Percentiles rank a stretch among this genome's conserved stretches.
Conservation (phyloP, 345 rosid species). For the Eucalyptus guilfoylei region DNA sequence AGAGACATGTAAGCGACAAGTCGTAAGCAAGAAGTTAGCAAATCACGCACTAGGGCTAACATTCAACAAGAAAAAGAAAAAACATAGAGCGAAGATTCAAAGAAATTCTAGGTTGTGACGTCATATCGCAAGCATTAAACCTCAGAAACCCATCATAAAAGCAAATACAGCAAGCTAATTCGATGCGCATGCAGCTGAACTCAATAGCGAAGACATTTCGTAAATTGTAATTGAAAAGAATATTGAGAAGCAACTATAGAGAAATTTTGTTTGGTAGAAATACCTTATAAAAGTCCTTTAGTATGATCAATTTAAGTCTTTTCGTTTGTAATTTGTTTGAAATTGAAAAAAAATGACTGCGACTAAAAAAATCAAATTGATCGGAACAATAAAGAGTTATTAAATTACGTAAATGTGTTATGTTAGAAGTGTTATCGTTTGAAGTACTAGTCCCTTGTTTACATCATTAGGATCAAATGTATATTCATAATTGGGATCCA, state of each 20-base stretch:
- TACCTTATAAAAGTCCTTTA: too few species aligned
- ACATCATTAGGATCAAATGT: too few species aligned
- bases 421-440: accelerated
- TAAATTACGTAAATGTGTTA: accelerated
- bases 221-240: too few species aligned
- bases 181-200: accelerated
- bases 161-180: accelerated
- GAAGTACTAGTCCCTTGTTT: too few species aligned
- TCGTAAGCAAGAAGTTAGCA: not conserved
- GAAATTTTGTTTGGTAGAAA: too few species aligned
- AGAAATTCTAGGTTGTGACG: not conserved
- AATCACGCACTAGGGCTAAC: not conserved
- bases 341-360: accelerated
- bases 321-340: too few species aligned
- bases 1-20: not conserved
- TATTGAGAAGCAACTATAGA: accelerated
- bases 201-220: too few species aligned
- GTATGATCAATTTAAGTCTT: accelerated
- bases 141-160: not conserved
- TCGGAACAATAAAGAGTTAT: accelerated
- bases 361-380: accelerated
- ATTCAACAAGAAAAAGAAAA: not conserved
- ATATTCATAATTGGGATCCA: too few species aligned
- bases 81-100: accelerated
- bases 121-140: not conserved